phyloP scores from a whole-genome alignment of 2,329 filamentous ascomycete species.

The Pestalotiopsis sp. region DNA sequence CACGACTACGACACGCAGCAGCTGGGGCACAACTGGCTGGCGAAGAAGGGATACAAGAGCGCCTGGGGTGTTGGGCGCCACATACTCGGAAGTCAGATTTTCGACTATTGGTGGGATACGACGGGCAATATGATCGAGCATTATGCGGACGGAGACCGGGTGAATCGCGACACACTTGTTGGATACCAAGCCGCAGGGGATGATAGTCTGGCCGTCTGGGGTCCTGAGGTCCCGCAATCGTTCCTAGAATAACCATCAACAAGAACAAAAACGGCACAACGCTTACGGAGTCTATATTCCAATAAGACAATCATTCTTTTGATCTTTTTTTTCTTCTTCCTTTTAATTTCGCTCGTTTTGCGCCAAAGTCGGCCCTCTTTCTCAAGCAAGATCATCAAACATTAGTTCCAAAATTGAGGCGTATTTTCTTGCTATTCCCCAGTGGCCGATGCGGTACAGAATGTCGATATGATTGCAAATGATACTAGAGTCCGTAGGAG shows the following conservation, averaged over 20 bases:
- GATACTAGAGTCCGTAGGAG: background rate
- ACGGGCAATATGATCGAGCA: constrained; percentile 51
- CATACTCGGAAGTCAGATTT: constrained; percentile 59
- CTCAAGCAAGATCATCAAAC: background rate
- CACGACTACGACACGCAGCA: constrained; percentile 61
- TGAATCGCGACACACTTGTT: constrained; percentile 48
- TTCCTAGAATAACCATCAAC: background rate
- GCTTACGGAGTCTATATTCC: background rate
- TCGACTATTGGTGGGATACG: constrained; percentile 42
- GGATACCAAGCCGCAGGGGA: constrained; percentile 7
- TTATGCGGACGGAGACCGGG: constrained; percentile 61
- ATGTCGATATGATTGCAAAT: background rate
- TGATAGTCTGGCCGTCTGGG: constrained; percentile 12
- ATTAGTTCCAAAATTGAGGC: background rate
- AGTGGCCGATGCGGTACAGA: background rate
- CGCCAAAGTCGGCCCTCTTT: background rate
- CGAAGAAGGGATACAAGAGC: constrained; percentile 49
- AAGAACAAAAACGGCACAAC: too few species aligned
- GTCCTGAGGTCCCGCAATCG: background rate
- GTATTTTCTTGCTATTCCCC: background rate
- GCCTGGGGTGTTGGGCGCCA: constrained; percentile 64
- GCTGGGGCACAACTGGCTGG: constrained; percentile 59
- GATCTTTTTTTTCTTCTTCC: background rate
- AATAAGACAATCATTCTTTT: background rate
- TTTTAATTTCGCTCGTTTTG: background rate